Evolutionary conservation across 202 grass and related monocot species (phyloP).

Genomic region (Elaeis oleifera): DNA sequence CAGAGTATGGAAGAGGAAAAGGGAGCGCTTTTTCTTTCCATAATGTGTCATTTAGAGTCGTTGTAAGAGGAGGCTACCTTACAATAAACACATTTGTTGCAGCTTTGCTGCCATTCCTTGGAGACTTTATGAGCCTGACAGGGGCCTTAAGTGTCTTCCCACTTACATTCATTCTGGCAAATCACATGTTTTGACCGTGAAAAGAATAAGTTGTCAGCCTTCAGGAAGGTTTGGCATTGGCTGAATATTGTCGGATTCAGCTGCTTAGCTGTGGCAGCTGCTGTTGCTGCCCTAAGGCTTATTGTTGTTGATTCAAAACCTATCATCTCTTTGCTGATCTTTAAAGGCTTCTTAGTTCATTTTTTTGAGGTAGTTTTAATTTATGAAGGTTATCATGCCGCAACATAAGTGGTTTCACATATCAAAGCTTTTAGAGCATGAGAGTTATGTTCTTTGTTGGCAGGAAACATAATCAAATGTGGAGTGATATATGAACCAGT

Average conservation of each 20-base stretch:
- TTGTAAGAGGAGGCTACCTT: slow-evolving; percentile 80
- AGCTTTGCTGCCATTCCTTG: slow-evolving; percentile 68
- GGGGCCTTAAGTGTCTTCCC: slow-evolving; percentile 89
- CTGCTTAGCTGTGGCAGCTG: slow-evolving; percentile 41
- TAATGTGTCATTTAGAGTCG: slow-evolving; percentile 62
- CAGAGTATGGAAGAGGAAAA: slow-evolving; percentile 49
- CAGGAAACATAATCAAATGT: too few relatives aligned
- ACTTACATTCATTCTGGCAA: slow-evolving; percentile 84
- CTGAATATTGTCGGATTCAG: slow-evolving; percentile 68
- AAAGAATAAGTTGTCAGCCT: slow-evolving; percentile 44
- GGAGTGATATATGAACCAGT: too few relatives aligned
- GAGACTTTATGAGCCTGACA: slow-evolving; percentile 95
- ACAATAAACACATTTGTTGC: slow-evolving; percentile 78
- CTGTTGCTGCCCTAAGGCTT: slow-evolving; percentile 65
- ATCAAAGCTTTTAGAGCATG: too few relatives aligned
- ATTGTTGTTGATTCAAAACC: slow-evolving; percentile 65
- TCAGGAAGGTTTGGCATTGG: slow-evolving; percentile 81
- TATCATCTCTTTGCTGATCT: slow-evolving; percentile 90
- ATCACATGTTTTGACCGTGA: slow-evolving; percentile 91
- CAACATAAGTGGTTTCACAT: too few relatives aligned
- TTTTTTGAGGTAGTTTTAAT: too few relatives aligned
- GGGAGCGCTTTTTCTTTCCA: slow-evolving; percentile 60
- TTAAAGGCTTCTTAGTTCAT: slow-evolving; percentile 20
- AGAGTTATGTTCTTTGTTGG: too few relatives aligned
- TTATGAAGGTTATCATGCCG: too few relatives aligned